phyloP scores from a whole-genome alignment of 73 alveolate genomes.

The Paramecium caudatum region DNA sequence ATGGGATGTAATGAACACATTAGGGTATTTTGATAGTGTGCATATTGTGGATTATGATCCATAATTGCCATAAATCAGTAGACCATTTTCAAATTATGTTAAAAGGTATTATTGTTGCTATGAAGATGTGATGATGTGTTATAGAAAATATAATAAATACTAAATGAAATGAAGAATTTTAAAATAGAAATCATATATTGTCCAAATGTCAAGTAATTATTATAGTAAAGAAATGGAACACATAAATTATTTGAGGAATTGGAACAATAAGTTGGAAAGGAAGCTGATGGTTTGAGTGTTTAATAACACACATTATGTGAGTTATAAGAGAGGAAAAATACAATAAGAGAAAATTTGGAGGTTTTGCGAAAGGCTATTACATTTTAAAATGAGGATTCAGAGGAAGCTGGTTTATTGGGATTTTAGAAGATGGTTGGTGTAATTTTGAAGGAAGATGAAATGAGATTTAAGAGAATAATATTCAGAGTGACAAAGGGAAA shows the following conservation, averaged over 20 bases:
- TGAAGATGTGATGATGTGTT: conserved; percentile 88
- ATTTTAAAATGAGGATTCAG: conserved; percentile 45
- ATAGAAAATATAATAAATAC: conserved; percentile 75
- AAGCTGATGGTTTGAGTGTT: conserved; percentile 19
- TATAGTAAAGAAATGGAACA: not conserved
- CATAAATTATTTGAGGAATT: conserved; percentile 56
- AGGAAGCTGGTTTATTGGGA: conserved; percentile 18
- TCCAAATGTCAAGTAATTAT: conserved; percentile 59
- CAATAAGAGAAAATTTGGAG: conserved; percentile 46
- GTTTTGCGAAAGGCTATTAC: conserved; percentile 16
- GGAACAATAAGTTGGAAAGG: not conserved
- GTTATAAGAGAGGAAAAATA: conserved; percentile 24
- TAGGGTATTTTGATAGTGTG: conserved; percentile 80
- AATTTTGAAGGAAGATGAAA: conserved; percentile 85
- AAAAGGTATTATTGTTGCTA: conserved; percentile 65
- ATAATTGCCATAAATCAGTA: conserved; percentile 82
- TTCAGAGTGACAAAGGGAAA: conserved; percentile 96
- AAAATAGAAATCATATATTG: conserved; percentile 79
- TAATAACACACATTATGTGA: not conserved
- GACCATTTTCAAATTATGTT: conserved; percentile 84
- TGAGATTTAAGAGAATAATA: conserved; percentile 89
- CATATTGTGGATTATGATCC: conserved; percentile 93
- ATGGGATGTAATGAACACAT: conserved; percentile 90
- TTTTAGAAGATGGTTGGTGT: conserved; percentile 87
- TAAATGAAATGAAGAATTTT: conserved; percentile 77